These are phyloP conservation scores for Grosmannia penicillata DNA, from an alignment of 2,329 filamentous ascomycete genomes.

Conservation along the genomic window DNA sequence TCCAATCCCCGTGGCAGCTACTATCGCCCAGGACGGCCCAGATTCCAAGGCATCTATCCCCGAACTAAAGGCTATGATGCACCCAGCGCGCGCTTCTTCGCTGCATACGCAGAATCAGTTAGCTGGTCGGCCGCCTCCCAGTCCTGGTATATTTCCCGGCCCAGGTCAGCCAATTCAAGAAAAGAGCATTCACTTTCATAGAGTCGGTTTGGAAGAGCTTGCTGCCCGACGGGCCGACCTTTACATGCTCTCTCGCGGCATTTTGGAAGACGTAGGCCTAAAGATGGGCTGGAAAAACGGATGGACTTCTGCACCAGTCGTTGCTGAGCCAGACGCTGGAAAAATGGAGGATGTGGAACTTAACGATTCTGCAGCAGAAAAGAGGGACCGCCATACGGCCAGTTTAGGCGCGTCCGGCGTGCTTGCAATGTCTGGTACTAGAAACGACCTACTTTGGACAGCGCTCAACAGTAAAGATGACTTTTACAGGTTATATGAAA, in stretches of 20 bases:
- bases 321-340: conserved; percentile 26
- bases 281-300: conserved; percentile 62
- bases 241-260: conserved; percentile 62
- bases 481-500: conserved; percentile 55
- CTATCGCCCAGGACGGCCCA: conserved; percentile 28
- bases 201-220: conserved; percentile 61
- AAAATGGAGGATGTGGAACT: conserved; percentile 43
- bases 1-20: conserved; percentile 46
- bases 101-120: conserved; percentile 27
- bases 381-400: too few relatives aligned
- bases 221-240: conserved; percentile 74
- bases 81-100: conserved; percentile 50
- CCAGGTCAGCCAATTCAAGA: conserved; percentile 23
- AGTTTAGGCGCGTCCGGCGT: too few relatives aligned
- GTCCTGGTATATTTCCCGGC: conserved; percentile 38
- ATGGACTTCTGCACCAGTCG: conserved; percentile 47
- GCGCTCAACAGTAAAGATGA: conserved; percentile 46
- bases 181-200: conserved; percentile 34
- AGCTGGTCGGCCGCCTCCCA: conserved; percentile 22
- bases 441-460: conserved; percentile 40
- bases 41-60: conserved; percentile 50
- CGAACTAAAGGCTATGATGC: conserved; percentile 57
- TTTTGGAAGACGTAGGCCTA: conserved; percentile 61
- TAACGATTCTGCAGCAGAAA: conserved; percentile 20
- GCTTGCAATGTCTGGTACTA: conserved; percentile 36